phyloP scores from a whole-genome alignment of 2,329 filamentous ascomycete species.

The Fonsecaea monophora region DNA sequence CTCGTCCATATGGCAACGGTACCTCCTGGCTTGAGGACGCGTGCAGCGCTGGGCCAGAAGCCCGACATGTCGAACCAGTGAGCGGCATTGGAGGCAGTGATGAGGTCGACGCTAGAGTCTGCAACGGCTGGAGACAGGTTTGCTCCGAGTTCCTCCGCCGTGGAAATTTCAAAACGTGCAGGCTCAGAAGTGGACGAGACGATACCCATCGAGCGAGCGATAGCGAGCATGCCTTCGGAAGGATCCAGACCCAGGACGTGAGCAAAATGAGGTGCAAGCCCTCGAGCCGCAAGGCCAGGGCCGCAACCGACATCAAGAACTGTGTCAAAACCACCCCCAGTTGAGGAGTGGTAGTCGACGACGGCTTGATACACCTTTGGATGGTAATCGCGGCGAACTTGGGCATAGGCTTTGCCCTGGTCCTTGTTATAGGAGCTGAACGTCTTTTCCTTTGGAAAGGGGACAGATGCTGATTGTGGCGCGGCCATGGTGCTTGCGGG shows the following conservation, averaged over 20 bases:
- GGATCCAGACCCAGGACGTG: constrained; percentile 60
- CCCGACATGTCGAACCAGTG: constrained; percentile 64
- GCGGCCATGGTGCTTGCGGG: not conserved
- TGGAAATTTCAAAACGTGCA: constrained; percentile 52
- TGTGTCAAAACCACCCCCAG: constrained; percentile 52
- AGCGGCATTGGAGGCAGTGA: constrained; percentile 57
- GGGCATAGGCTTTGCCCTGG: constrained; percentile 55
- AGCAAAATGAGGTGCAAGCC: constrained; percentile 55
- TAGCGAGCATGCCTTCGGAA: constrained; percentile 60
- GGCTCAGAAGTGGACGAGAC: constrained; percentile 42
- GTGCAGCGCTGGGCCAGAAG: constrained; percentile 58
- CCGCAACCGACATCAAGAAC: constrained; percentile 65
- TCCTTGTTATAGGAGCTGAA: constrained; percentile 56
- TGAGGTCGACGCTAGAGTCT: constrained; percentile 54
- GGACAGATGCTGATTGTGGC: not conserved
- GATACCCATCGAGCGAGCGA: constrained; percentile 46
- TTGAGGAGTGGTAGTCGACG: constrained; percentile 55
- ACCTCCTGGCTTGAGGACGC: constrained; percentile 58
- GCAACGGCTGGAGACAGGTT: constrained; percentile 42
- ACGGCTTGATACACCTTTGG: constrained; percentile 56
- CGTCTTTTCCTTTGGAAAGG: constrained; percentile 43
- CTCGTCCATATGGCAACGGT: constrained; percentile 61
- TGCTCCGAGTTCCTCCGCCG: constrained; percentile 54
- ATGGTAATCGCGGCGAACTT: constrained; percentile 54
- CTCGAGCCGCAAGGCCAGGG: constrained; percentile 58